Percentiles rank a stretch among this genome's conserved stretches.
Evolutionary conservation across 176 grass and related monocot genomes (phyloP).

Genomic region (Calamus simplicifolius): DNA sequence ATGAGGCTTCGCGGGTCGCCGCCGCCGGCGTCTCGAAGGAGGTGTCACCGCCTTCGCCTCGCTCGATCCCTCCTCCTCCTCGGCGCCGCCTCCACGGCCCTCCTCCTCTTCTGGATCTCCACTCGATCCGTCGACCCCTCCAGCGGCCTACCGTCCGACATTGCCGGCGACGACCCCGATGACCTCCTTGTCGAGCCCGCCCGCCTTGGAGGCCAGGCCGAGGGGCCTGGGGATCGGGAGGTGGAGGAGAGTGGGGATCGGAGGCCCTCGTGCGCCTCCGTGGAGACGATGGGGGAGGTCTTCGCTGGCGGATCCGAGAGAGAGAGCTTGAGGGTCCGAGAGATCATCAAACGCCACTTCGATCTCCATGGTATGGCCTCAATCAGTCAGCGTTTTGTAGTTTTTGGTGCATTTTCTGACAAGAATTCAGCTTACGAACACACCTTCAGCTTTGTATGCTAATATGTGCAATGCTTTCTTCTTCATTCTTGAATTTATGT

Average conservation of each 20-base stretch:
- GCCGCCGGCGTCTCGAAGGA: neutral
- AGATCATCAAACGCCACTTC: conserved; percentile 66
- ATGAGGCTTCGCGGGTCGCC: neutral
- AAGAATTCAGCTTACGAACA: too few relatives aligned
- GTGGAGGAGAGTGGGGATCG: neutral
- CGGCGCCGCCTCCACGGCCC: neutral
- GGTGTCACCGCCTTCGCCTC: neutral
- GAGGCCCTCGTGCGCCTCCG: conserved; percentile 42
- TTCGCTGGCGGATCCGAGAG: conserved; percentile 30
- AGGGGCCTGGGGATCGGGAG: neutral
- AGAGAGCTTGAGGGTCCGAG: conserved; percentile 57
- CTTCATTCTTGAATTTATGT: too few relatives aligned
- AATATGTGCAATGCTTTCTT: too few relatives aligned
- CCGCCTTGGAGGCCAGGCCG: too few relatives aligned
- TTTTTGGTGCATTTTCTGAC: too few relatives aligned
- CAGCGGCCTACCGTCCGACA: neutral
- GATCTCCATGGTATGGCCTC: conserved; percentile 48
- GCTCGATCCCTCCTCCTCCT: neutral
- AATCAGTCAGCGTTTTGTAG: neutral
- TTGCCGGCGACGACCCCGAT: neutral
- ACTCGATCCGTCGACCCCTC: conserved; percentile 3
- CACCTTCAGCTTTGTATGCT: too few relatives aligned
- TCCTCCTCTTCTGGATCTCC: conserved; percentile 1
- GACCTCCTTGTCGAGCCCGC: neutral
- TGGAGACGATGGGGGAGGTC: conserved; percentile 80